A percentile compares a stretch with the other conserved stretches of the same genome.
phyloP scores from a whole-genome alignment of 1,284 basidiomycete genomes.

The Grifola frondosa region DNA sequence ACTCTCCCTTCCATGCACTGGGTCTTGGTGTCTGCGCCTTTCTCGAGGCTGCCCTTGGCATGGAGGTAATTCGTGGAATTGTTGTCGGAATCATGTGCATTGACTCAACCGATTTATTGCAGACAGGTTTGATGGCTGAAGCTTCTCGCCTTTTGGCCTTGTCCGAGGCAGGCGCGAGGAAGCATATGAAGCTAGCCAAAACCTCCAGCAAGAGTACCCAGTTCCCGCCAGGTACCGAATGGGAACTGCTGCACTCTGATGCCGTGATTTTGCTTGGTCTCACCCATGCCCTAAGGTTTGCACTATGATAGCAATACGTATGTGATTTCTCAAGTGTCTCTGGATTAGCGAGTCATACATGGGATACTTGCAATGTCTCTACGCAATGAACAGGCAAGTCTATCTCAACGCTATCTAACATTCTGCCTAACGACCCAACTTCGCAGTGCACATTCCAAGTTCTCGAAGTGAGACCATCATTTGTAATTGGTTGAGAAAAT shows the following conservation, averaged over 20 bases:
- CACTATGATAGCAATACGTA: conserved; percentile 2
- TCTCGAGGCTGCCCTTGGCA: conserved; percentile 74
- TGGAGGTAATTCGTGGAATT: conserved; percentile 56
- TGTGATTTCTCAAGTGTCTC: conserved; percentile 3
- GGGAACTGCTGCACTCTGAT: conserved; percentile 73
- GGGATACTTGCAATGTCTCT: conserved; percentile 79
- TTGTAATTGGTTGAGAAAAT: not conserved
- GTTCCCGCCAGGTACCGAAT: conserved; percentile 66
- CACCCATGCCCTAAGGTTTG: conserved; percentile 66
- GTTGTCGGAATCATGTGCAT: conserved; percentile 2
- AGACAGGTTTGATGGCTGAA: conserved; percentile 55
- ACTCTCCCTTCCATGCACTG: conserved; percentile 68
- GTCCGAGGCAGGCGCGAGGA: conserved; percentile 62
- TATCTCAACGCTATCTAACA: not conserved
- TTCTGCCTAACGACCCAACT: conserved; percentile 1
- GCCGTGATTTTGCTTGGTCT: conserved; percentile 66
- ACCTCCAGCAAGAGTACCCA: conserved; percentile 36
- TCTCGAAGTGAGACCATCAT: conserved; percentile 51
- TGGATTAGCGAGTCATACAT: conserved; percentile 65
- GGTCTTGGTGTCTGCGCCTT: conserved; percentile 74
- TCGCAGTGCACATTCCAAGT: conserved; percentile 68
- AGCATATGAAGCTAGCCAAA: conserved; percentile 49
- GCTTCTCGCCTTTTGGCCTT: conserved; percentile 53
- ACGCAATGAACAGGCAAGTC: conserved; percentile 58
- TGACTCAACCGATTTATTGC: conserved; percentile 8